These are phyloP conservation scores for Daldinia grandis DNA, from an alignment of 495 filamentous ascomycete genomes.

Conservation along the genomic window DNA sequence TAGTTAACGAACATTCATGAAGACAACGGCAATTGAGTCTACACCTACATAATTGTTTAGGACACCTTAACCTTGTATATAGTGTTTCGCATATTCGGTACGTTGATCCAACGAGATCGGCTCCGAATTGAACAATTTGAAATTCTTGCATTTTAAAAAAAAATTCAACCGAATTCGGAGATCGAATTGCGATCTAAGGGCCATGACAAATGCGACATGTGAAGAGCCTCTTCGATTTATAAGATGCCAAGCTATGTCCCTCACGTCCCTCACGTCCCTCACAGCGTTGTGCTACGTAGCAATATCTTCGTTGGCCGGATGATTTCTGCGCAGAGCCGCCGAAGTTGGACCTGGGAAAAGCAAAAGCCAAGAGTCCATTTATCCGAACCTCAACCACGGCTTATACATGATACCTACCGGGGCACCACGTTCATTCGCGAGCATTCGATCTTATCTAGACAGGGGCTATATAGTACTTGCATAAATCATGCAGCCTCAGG, in stretches of 20 bases:
- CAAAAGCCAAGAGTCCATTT: constrained; percentile 35
- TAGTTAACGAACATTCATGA: background rate
- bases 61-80: background rate
- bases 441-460: constrained; percentile 26
- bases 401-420: constrained; percentile 13
- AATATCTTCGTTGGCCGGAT: constrained; percentile 22
- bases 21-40: background rate
- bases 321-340: constrained; percentile 34
- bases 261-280: background rate
- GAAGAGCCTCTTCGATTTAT: constrained; percentile 41
- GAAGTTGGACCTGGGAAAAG: constrained; percentile 35
- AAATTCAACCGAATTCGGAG: constrained; percentile 21
- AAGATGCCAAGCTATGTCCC: constrained; percentile 28
- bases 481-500: constrained; percentile 39
- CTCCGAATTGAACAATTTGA: background rate
- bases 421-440: constrained; percentile 14
- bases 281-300: constrained; percentile 28
- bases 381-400: constrained; percentile 29
- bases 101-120: constrained; percentile 17
- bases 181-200: constrained; percentile 22
- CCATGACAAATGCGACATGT: constrained; percentile 39
- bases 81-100: constrained; percentile 5
- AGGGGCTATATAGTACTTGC: constrained; percentile 27
- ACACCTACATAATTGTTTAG: background rate
- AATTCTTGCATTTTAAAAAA: background rate